A percentile compares a stretch with the other conserved stretches of the same genome.
These are phyloP conservation scores for Aurantiochytrium sp. DNA, from an alignment of 108 stramenopile species.

Conservation along the genomic window DNA sequence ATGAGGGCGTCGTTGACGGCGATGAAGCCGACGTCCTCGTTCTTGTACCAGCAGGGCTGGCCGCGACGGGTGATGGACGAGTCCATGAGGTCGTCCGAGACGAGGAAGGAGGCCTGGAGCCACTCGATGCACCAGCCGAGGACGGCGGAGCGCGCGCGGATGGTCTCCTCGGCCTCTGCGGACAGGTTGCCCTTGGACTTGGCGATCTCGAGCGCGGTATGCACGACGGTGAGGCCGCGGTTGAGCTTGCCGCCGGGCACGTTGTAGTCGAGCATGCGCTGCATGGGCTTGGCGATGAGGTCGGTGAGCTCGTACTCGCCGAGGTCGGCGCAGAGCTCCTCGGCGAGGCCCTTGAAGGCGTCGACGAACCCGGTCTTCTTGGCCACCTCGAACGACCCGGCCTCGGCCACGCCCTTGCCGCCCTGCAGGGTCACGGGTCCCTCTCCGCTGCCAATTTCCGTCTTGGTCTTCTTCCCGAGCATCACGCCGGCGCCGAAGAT, in stretches of 20 bases:
- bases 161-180: constrained; percentile 42
- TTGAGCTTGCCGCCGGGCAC: constrained; percentile 91
- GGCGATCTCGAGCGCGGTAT: constrained; percentile 43
- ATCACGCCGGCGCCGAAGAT: neutral
- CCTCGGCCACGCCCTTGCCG: neutral
- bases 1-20: constrained; percentile 93
- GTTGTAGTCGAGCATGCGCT: constrained; percentile 79
- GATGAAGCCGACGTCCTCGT: constrained; percentile 68
- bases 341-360: constrained; percentile 55
- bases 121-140: constrained; percentile 95
- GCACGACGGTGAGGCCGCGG: constrained; percentile 76
- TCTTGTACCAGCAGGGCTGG: constrained; percentile 91
- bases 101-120: constrained; percentile 94
- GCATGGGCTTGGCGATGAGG: constrained; percentile 59
- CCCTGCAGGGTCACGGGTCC: neutral
- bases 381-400: neutral
- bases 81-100: constrained; percentile 99
- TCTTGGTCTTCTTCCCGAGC: neutral
- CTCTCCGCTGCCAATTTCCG: neutral
- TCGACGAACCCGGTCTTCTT: constrained; percentile 31
- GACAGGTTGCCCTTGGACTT: constrained; percentile 49
- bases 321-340: neutral
- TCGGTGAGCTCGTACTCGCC: constrained; percentile 64
- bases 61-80: constrained; percentile 89
- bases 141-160: constrained; percentile 52